Evolutionary conservation across 2,329 filamentous ascomycete genomes (phyloP), one percentile per base, ranked within the genome.

Genomic region (Curvularia eragrostidis): DNA sequence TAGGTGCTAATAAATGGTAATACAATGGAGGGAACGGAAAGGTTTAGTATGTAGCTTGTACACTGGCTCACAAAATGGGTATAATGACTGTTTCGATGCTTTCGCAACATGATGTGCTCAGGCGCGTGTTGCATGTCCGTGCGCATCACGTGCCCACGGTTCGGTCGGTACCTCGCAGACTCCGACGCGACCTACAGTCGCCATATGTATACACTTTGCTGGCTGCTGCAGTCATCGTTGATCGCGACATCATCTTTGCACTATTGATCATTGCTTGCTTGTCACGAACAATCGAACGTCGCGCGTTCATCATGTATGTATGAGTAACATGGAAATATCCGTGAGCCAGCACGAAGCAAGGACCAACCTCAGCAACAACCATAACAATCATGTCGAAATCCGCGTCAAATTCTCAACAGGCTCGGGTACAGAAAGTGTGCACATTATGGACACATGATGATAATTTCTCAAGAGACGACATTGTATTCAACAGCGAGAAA

Each of bases 401-500:
- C 46, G 59, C 62, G 24, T 54, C 62, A 28, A 69, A 61, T 48
- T 51, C 59, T 8, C 69, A 69, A 43, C 64, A 63, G 4, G 69
- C 67, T 3, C 65, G 67, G 42, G 69, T 78, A 54, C 77, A 78
- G 48, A 78, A 77, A 52, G 54, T 78, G 5, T 84, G 82, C 66
- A 80, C 80, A 2, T 73, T 86, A 13, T 85, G 83, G 82, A 82
- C 84, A 7, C 84, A 86, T 65, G 90, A 93, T 73, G 91, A 96
- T 64, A 87, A 85, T 41, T 89, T 93, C 68, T 88, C 89, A 8
- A 85, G 84, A 56, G 91, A 96, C 68, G 91, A 94, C 67, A 88
- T 95, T 43, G 82, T 95, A 21, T 83, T 96, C 69, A 95, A 94
- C 72, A 82, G 89, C 56, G 87, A 91, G 54, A 83, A 88, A 15